phyloP scores from a whole-genome alignment of 2,329 filamentous ascomycete species.

The Aspergillus thermomutatus region DNA sequence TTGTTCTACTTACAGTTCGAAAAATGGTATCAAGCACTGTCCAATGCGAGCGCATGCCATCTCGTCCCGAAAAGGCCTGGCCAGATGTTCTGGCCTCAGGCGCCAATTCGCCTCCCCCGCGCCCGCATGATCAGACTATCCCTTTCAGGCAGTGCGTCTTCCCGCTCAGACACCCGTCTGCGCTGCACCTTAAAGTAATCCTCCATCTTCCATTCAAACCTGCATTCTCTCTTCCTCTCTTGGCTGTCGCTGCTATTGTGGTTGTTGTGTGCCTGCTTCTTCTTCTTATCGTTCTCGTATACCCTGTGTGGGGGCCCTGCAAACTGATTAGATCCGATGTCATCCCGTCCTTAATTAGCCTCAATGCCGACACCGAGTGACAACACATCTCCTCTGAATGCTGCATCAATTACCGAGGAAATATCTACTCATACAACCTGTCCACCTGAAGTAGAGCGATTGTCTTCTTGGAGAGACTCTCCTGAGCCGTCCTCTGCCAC shows the following conservation, averaged over 20 bases:
- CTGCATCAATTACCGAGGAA: conserved; percentile 42
- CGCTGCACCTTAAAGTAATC: conserved; percentile 7
- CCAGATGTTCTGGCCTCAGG: conserved; percentile 19
- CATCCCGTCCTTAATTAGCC: conserved; percentile 34
- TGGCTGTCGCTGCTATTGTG: neutral
- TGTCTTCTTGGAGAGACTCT: conserved; percentile 31
- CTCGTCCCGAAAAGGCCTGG: neutral
- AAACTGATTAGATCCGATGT: conserved; percentile 31
- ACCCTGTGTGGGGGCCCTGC: conserved; percentile 1
- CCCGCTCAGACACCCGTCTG: conserved; percentile 13
- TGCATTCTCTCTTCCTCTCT: conserved; percentile 5
- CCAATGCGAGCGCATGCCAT: neutral
- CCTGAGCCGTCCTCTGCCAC: conserved; percentile 22
- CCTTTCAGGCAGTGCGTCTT: conserved; percentile 21
- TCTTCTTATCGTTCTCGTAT: conserved; percentile 19
- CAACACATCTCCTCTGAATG: conserved; percentile 41
- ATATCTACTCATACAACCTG: conserved; percentile 47
- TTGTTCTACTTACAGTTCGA: neutral
- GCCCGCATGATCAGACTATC: conserved; percentile 37
- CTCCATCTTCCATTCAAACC: conserved; percentile 1
- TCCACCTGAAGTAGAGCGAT: conserved; percentile 45
- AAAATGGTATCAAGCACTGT: neutral
- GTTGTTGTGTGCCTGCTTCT: conserved; percentile 18
- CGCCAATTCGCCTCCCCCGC: conserved; percentile 31
- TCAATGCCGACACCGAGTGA: conserved; percentile 51